Evolutionary conservation across 257 asterid genomes (phyloP), one percentile per base, ranked within the genome.

Genomic region (Rhazya stricta): DNA sequence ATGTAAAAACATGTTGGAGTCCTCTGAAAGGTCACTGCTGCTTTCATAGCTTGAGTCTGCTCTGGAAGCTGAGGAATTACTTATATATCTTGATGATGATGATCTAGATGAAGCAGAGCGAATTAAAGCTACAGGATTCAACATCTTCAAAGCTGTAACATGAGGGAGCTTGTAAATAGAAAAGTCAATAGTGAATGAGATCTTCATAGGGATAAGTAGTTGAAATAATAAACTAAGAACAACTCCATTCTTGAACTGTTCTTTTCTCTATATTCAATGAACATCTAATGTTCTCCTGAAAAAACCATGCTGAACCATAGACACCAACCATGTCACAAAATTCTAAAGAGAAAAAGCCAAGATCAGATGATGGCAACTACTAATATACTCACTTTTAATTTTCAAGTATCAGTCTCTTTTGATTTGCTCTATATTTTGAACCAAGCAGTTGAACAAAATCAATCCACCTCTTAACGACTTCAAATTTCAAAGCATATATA

Each of bases 41-140:
- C 96, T 90, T 77, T 86, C 95, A 54, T 75, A 82, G 74, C 87
- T 79, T 74, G 84, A 95, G 45, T 85, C 96, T 36, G 25, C 71
- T 82, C 81, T 92, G 74, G 89, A 80, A 81, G 87, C 76, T 71
- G 91, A 85, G 77, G 93, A 86, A 76, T 84, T 85, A 29, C 79
- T 79, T 83, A 86, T 79, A 78, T 85, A 86, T 81, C 97, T 88
- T 70, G 97, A 86, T 4, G 95, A 86, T 67, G 97, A 85, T 66
- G 97, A 87, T 67, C 96, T 84, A 78, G 97, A 89, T 39, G 97
- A 91, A 74, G 87, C 94, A 2, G 97, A 92, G 73, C 90, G 91
- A 73, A 92, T 82, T 69, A 92, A 74, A 74, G 97, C 91, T 56
- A 92, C 94, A 42, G 97, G 97, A 84, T 94, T 94, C 89, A 94